Evolutionary conservation across 768 basidiomycete species (phyloP), one percentile per base, ranked within the genome.

Genomic region (Rhodocollybia butyracea): DNA sequence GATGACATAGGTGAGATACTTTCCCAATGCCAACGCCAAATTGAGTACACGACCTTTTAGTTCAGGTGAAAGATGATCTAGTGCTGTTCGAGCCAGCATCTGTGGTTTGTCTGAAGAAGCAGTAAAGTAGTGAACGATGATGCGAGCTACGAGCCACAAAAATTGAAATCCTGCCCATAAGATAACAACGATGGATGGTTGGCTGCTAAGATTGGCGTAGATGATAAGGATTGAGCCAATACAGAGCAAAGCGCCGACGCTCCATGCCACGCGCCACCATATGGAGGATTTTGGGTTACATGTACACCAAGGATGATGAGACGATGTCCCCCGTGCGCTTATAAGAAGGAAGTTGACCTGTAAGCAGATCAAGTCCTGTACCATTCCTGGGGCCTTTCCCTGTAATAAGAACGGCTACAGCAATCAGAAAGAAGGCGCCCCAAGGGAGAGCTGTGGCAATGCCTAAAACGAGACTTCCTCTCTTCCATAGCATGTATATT

Each of bases 161-260:
- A 58, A 26, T 54, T 68, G 67, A 45, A 67, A 68, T 2, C 40
- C 60, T 0, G 50, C 53, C 66, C 67, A 68, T 10, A 60, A 42
- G 24, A 61, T 40, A 3, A 64, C 60, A 22, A 62, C 41, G 8
- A 24, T 24, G 55, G 57, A 57, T 11, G 56, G 56, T 39, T 32
- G 39, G 19, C 45, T 17, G 5, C 57, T 55, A 13, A 70, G 51
- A 21, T 59, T 27, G 30, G 64, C 46, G 42, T 66, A 68, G 13
- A 63, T 63, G 7, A 61, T 21, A 13, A 66, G 2, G 11, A 64
- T 56, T 4, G 66, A 64, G 8, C 31, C n/a, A 3, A 51, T 51
- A 32, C 58, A 62, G 3, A 68, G 42, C 17, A 63, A 1, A 6
- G 64, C 66, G 29, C 65, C 66, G 22, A 63, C 21, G 8, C 48